These are phyloP conservation scores for Apophysomyces elegans DNA, from an alignment of 371 early-diverging fungal genomes.

Conservation along the genomic window DNA sequence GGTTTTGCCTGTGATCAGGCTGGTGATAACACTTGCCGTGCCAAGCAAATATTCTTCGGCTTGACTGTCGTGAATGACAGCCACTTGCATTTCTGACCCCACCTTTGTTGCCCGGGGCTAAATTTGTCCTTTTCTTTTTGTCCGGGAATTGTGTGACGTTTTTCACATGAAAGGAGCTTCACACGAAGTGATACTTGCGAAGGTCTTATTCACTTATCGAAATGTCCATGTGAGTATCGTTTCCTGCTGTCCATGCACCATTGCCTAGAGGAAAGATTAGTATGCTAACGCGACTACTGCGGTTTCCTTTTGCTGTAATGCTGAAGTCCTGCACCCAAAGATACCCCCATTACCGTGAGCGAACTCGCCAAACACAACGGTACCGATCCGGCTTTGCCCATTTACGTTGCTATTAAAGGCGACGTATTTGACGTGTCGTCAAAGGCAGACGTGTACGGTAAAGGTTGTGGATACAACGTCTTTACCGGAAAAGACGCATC, in stretches of 20 bases:
- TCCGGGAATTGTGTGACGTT: too few relatives aligned
- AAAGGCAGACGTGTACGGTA: conserved; percentile 71
- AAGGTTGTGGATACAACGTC: conserved; percentile 68
- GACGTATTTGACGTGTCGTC: conserved; percentile 80
- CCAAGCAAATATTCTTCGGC: background rate
- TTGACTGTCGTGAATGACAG: background rate
- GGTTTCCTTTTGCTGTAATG: background rate
- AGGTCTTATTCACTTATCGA: too few relatives aligned
- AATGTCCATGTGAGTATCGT: too few relatives aligned
- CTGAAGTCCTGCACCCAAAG: conserved; percentile 52
- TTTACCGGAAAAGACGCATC: conserved; percentile 87
- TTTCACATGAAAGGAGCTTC: too few relatives aligned
- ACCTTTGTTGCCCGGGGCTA: too few relatives aligned
- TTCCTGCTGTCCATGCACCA: too few relatives aligned
- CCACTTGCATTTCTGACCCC: background rate
- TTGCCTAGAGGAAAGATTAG: background rate
- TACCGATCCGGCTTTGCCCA: conserved; percentile 62
- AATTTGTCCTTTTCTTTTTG: too few relatives aligned
- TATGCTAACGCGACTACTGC: background rate
- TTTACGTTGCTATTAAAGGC: conserved; percentile 86
- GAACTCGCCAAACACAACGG: conserved; percentile 79
- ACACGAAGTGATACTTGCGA: too few relatives aligned
- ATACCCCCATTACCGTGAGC: conserved; percentile 56
- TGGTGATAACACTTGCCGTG: background rate
- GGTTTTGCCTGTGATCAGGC: too few relatives aligned